Percentiles rank a stretch among this genome's conserved stretches.
Conservation (phyloP, 1,139 yeast genomes). For the Taphrina wiesneri region DNA sequence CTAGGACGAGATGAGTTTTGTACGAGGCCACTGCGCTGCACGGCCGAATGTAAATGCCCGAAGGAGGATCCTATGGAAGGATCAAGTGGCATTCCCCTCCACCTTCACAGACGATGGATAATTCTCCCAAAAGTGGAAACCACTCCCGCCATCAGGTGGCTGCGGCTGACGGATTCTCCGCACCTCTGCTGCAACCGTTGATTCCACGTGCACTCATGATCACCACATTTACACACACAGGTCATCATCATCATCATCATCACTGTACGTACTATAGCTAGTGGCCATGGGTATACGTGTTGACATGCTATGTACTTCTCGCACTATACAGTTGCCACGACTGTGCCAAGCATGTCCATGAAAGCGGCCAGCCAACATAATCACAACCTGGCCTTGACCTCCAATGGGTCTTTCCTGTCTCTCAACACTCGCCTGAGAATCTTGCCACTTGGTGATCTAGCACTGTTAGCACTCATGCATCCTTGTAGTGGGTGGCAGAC, state of each 20-base stretch:
- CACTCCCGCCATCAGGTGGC: background rate
- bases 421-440: conserved; percentile 46
- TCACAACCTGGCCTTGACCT: conserved; percentile 27
- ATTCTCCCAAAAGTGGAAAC: background rate
- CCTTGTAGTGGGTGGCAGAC: background rate
- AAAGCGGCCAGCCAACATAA: no score
- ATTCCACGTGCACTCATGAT: no score
- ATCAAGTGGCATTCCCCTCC: no score
- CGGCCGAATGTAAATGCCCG: no score
- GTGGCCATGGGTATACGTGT: background rate
- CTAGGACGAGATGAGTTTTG: background rate
- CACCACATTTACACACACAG: no score
- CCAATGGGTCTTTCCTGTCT: conserved; percentile 33
- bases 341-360: background rate
- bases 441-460: conserved; percentile 47
- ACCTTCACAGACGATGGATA: no score
- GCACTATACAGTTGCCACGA: background rate
- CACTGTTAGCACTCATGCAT: background rate
- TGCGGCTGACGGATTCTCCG: no score
- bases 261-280: background rate
- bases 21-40: background rate
- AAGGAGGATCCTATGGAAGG: no score
- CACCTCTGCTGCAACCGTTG: no score
- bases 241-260: no score
- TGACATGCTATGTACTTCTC: background rate